Conservation (phyloP, 1,139 yeast genomes). For the Debaryomyces psychrophilus region DNA sequence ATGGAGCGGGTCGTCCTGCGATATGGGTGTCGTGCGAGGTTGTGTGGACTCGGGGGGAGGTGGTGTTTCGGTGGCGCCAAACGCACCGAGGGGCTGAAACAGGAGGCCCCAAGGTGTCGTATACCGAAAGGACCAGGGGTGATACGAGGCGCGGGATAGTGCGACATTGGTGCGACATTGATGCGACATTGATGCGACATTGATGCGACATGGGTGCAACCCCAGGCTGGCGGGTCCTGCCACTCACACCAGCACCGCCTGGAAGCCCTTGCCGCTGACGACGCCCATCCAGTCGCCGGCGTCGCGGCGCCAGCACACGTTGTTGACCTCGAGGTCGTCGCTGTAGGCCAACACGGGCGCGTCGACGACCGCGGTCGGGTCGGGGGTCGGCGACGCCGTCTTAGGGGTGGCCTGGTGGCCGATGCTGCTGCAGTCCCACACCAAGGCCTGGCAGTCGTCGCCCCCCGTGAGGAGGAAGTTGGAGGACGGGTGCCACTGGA, state of each 20-base stretch:
- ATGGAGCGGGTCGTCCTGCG: no score
- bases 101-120: no score
- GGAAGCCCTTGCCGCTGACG: constrained; percentile 79
- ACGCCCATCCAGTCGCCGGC: constrained; percentile 81
- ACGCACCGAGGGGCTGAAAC: no score
- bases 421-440: constrained; percentile 70
- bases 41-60: no score
- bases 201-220: no score
- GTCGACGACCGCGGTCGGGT: constrained; percentile 29
- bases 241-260: constrained; percentile 55
- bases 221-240: no score
- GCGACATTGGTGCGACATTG: no score
- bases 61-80: no score
- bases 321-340: constrained; percentile 71
- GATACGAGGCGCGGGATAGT: no score
- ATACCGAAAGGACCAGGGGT: no score
- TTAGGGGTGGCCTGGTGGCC: constrained; percentile 16
- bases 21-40: no score
- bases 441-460: constrained; percentile 87
- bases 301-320: constrained; percentile 69
- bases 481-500: constrained; percentile 82
- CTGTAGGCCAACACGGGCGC: constrained; percentile 58
- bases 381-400: constrained; percentile 13
- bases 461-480: constrained; percentile 74
- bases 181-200: no score